Evolutionary conservation across 805 yeast species (phyloP).

Genomic region (Candida sithepensis): DNA sequence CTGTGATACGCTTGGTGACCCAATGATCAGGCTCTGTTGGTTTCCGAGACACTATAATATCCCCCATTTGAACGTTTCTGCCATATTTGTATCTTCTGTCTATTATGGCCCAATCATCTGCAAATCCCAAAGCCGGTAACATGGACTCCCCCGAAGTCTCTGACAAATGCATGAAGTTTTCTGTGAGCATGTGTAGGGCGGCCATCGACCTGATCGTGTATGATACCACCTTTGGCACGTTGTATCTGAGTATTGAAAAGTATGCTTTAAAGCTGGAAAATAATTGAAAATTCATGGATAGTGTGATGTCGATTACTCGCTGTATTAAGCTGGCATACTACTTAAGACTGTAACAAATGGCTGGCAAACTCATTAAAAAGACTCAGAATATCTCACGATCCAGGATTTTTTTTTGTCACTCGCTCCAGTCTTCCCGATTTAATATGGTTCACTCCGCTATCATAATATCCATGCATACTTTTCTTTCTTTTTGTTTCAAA

Average conservation of each 20-base stretch:
- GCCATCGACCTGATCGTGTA: slow-evolving; percentile 59
- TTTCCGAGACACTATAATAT: slow-evolving; percentile 79
- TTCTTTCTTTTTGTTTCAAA: too few relatives aligned
- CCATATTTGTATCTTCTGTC: slow-evolving; percentile 64
- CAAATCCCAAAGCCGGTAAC: slow-evolving; percentile 82
- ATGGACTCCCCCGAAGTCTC: slow-evolving; percentile 91
- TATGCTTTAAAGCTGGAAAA: not conserved
- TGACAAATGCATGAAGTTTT: slow-evolving; percentile 24
- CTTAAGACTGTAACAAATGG: too few relatives aligned
- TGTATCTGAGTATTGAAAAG: slow-evolving; percentile 1
- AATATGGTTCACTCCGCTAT: too few relatives aligned
- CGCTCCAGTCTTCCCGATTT: too few relatives aligned
- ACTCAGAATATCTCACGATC: too few relatives aligned
- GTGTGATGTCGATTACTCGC: not conserved
- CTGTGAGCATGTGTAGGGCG: slow-evolving; percentile 49
- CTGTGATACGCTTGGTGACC: slow-evolving; percentile 90
- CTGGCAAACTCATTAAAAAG: too few relatives aligned
- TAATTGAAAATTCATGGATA: not conserved
- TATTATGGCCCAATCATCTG: slow-evolving; percentile 77
- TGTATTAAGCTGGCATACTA: too few relatives aligned
- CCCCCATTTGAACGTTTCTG: slow-evolving; percentile 70
- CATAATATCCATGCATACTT: too few relatives aligned
- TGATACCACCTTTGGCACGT: slow-evolving; percentile 18
- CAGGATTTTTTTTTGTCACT: too few relatives aligned
- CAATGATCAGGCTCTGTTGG: slow-evolving; percentile 85